phyloP scores from a whole-genome alignment of 1,139 yeast species.

The Candida sanyaensis region DNA sequence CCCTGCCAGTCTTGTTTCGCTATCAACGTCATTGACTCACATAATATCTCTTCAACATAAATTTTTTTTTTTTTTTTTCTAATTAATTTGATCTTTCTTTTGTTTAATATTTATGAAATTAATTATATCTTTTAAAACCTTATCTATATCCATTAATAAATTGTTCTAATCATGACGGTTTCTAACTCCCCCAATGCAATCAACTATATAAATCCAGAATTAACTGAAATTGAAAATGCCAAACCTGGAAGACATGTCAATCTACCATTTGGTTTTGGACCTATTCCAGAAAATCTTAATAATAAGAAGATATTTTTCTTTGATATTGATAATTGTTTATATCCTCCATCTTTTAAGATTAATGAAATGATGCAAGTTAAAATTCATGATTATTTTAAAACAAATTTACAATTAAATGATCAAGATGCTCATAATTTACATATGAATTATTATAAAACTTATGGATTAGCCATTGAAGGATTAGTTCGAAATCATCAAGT shows the following conservation, averaged over 20 bases:
- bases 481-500: conserved; percentile 74
- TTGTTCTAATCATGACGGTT: conserved; percentile 7
- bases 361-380: conserved; percentile 87
- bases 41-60: not conserved
- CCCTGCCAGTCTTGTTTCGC: no score
- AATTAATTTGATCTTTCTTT: not conserved
- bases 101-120: no score
- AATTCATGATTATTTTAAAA: conserved; percentile 79
- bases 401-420: conserved; percentile 58
- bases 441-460: conserved; percentile 73
- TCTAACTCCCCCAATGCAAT: conserved; percentile 10
- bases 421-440: conserved; percentile 79
- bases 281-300: conserved; percentile 32
- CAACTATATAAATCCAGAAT: conserved; percentile 26
- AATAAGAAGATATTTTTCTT: conserved; percentile 68
- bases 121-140: no score
- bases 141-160: not conserved
- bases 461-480: conserved; percentile 94
- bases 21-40: no score
- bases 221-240: conserved; percentile 14
- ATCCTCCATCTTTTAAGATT: conserved; percentile 69
- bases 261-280: conserved; percentile 50
- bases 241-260: conserved; percentile 37
- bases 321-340: conserved; percentile 91
- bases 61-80: no score